These are phyloP conservation scores for Catunica adiposa DNA, from an alignment of 2,329 filamentous ascomycete genomes.

Conservation along the genomic window DNA sequence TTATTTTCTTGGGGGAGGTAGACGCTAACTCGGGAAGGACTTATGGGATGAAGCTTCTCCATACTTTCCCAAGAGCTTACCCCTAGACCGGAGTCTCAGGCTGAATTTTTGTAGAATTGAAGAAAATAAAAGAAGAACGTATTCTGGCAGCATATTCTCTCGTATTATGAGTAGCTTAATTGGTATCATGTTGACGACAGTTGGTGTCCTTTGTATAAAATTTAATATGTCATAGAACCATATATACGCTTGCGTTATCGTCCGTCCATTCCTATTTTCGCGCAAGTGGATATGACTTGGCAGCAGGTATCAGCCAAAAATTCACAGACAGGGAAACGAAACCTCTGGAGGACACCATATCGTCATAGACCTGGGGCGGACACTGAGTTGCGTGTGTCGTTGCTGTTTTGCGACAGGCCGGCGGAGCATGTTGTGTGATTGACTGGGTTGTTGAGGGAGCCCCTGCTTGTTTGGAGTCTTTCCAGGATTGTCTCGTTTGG, in stretches of 20 bases:
- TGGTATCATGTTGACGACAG: too few relatives aligned
- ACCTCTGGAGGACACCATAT: background rate
- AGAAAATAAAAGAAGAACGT: too few relatives aligned
- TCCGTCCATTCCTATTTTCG: too few relatives aligned
- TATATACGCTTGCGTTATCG: too few relatives aligned
- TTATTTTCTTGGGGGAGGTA: too few relatives aligned
- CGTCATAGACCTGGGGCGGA: background rate
- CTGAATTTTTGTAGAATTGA: background rate
- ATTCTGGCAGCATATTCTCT: too few relatives aligned
- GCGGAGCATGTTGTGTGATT: background rate
- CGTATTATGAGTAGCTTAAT: too few relatives aligned
- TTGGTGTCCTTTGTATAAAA: too few relatives aligned
- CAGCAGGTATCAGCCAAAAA: too few relatives aligned
- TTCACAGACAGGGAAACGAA: too few relatives aligned
- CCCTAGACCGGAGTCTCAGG: background rate
- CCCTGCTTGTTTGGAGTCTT: background rate
- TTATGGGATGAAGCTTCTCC: background rate
- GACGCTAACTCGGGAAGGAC: background rate
- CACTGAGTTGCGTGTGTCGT: background rate
- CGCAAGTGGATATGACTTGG: too few relatives aligned
- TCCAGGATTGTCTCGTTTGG: background rate
- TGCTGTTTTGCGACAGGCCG: background rate
- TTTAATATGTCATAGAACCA: too few relatives aligned
- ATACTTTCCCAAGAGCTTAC: background rate
- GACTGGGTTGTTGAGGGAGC: background rate